phyloP scores from a whole-genome alignment of 805 yeast genomes.

The Debaryomyces maramus region DNA sequence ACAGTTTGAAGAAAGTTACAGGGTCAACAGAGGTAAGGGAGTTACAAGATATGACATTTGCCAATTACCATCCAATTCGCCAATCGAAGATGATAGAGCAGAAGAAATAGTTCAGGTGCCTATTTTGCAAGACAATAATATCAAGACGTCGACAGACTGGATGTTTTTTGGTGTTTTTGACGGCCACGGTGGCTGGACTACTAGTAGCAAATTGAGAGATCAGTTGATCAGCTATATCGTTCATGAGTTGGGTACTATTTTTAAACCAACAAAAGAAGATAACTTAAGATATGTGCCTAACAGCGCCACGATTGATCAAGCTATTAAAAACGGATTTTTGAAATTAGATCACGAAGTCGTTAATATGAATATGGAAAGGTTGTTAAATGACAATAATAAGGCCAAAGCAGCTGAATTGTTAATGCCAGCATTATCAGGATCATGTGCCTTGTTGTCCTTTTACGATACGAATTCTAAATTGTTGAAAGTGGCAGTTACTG shows the following conservation, averaged over 20 bases:
- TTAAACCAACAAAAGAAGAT: conserved; percentile 53
- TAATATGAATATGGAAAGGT: conserved; percentile 64
- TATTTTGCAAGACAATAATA: conserved; percentile 58
- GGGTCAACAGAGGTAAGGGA: conserved; percentile 82
- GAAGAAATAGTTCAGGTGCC: conserved; percentile 79
- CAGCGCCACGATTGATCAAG: conserved; percentile 70
- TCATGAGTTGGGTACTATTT: conserved; percentile 66
- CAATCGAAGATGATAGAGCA: conserved; percentile 91
- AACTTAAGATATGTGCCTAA: conserved; percentile 61
- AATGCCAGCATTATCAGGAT: conserved; percentile 93
- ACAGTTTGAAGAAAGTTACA: conserved; percentile 74
- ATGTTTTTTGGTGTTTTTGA: conserved; percentile 95
- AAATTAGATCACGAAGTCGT: conserved; percentile 87
- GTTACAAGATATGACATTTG: conserved; percentile 84
- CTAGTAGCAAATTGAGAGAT: conserved; percentile 82
- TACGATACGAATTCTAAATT: conserved; percentile 74
- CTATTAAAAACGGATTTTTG: conserved; percentile 77
- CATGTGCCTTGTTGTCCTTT: conserved; percentile 86
- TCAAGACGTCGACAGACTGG: conserved; percentile 65
- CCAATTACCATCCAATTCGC: conserved; percentile 87
- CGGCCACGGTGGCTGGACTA: conserved; percentile 97
- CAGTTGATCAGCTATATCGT: conserved; percentile 76
- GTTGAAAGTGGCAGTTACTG: conserved; percentile 90
- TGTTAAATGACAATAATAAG: conserved; percentile 66
- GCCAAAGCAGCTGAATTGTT: conserved; percentile 70